Evolutionary conservation across 306 rosid genomes (phyloP), one percentile per base, ranked within the genome.

Genomic region (Quillaja saponaria): DNA sequence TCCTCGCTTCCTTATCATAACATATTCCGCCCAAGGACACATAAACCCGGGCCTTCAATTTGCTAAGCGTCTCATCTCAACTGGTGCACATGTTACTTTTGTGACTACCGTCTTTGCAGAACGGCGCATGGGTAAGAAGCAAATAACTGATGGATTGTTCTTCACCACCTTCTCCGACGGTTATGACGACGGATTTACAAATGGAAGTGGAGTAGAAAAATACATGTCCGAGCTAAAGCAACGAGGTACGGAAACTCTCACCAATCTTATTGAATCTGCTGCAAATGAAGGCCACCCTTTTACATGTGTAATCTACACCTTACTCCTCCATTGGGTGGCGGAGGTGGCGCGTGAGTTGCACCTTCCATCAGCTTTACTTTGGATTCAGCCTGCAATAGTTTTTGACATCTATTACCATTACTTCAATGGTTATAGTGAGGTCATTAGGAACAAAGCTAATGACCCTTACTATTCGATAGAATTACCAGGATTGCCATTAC

Each of bases 361-460:
- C 14, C 53, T 74, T 14, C 80, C 63, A 6, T 34, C 67, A 0
- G 74, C 59, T 12, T 55, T 74, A 1, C 34, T 81, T 0, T 81
- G 83, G 81, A 72, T 58, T 47, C 81, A 81, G 39, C 62, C 81
- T 6, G 83, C 86, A 25, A 47, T 73, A 0, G 76, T 77, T 12
- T 77, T 81, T 7, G 57, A 54, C 21, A 57, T 78, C n/a, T 67
- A 39, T 44, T 49, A 78, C 62, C 61, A 71, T 6, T 81, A 66
- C 48, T 62, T 74, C 13, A 67, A 78, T 15, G 85, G 75, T 8
- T 66, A 55, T 39, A 55, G 38, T 0, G 62, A 76, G 0, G 8
- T 37, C 17, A 60, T 69, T 33, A 18, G 5, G 3, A n/a, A 10
- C 6, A 41, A 2, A 0, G 10, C 4, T n/a, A 2, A 14, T 14